A percentile compares a stretch with the other conserved stretches of the same genome.
These are phyloP conservation scores for Ophiostoma montium DNA, from an alignment of 2,329 filamentous ascomycete species.

Conservation along the genomic window DNA sequence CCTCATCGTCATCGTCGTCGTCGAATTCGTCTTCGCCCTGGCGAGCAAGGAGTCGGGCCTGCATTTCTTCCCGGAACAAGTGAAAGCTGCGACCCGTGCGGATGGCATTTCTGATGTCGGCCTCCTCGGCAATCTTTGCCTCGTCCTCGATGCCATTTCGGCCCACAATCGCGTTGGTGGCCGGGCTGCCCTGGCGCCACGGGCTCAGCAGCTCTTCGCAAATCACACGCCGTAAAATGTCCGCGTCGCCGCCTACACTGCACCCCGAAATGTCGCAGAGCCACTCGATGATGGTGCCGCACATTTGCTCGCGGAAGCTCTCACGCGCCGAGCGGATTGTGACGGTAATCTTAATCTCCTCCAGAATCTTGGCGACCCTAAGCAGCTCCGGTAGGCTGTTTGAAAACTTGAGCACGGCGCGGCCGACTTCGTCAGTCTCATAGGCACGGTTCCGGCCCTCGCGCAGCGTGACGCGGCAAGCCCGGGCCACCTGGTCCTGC, in stretches of 20 bases:
- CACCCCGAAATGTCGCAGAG: conserved; percentile 84
- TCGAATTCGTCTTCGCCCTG: conserved; percentile 22
- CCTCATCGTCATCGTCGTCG: conserved; percentile 16
- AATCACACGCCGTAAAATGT: conserved; percentile 65
- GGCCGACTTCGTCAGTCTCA: conserved; percentile 78
- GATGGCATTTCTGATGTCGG: conserved; percentile 40
- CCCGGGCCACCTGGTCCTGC: conserved; percentile 74
- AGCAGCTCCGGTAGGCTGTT: conserved; percentile 60
- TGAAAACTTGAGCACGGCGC: conserved; percentile 69
- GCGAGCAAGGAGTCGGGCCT: conserved; percentile 13
- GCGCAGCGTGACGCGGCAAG: conserved; percentile 57
- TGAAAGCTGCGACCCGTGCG: conserved; percentile 36
- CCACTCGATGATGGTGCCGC: conserved; percentile 95
- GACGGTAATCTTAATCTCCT: conserved; percentile 90
- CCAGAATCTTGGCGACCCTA: conserved; percentile 68
- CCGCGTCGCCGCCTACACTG: conserved; percentile 63
- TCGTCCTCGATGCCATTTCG: conserved; percentile 73
- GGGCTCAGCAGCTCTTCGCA: conserved; percentile 84
- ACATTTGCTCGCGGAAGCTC: conserved; percentile 97
- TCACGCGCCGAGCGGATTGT: conserved; percentile 88
- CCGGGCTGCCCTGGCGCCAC: conserved; percentile 77
- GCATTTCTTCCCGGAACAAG: not conserved
- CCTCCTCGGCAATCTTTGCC: conserved; percentile 33
- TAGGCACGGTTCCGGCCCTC: conserved; percentile 65
- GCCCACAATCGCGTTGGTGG: conserved; percentile 64